A percentile compares a stretch with the other conserved stretches of the same genome.
Evolutionary conservation across 139 green algal genomes (phyloP).

Genomic region (Chlamydomonas sphaeroides): DNA sequence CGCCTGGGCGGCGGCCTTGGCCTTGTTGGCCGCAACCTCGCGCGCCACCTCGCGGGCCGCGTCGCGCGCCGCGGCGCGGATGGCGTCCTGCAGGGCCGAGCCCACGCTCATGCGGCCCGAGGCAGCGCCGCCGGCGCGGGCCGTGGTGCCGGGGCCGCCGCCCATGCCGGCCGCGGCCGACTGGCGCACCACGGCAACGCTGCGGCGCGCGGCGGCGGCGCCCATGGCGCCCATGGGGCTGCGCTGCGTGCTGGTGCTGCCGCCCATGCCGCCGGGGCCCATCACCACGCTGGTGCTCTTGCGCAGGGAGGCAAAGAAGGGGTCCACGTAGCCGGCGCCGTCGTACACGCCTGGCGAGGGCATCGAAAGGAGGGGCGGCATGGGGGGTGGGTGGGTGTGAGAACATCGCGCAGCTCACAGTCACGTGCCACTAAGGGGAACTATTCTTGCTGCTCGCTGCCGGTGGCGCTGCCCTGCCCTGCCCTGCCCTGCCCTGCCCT

Average conservation of each 20-base stretch:
- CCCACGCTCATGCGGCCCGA: neutral
- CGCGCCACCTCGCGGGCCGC: neutral
- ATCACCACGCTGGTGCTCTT: conserved; percentile 21
- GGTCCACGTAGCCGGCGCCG: conserved; percentile 21
- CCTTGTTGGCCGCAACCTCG: too few species aligned
- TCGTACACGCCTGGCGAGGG: conserved; percentile 24
- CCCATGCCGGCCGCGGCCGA: neutral
- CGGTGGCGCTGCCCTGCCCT: too few species aligned
- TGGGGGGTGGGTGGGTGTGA: too few species aligned
- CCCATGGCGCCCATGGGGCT: neutral
- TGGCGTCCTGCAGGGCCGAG: conserved; percentile 22
- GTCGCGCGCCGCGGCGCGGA: conserved; percentile 25
- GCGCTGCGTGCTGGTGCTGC: too few species aligned
- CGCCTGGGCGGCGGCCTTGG: too few species aligned
- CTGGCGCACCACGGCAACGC: neutral
- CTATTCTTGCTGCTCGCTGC: too few species aligned
- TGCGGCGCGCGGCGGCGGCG: neutral
- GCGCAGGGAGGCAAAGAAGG: conserved; percentile 33
- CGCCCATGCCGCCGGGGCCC: too few species aligned
- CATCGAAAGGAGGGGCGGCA: too few species aligned
- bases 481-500: too few species aligned
- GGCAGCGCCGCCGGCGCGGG: too few species aligned
- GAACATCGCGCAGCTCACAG: too few species aligned
- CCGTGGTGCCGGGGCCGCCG: neutral
- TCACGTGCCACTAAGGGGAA: too few species aligned